phyloP scores from a whole-genome alignment of 2,329 filamentous ascomycete species.

The Tolypocladium paradoxum region DNA sequence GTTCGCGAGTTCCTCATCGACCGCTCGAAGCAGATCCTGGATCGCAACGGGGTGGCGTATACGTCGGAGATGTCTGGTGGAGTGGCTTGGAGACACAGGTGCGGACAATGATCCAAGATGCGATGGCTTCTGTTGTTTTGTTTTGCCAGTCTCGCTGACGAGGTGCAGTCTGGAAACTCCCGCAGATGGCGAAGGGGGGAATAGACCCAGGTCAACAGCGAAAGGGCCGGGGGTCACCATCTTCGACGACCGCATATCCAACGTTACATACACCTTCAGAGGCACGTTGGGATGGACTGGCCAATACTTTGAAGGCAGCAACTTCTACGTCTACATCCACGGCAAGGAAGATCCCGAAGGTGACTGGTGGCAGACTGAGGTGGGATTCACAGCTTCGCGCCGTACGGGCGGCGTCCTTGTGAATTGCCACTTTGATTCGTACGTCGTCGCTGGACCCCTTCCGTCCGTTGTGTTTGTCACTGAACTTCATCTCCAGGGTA shows the following conservation, averaged over 20 bases:
- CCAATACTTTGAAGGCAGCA: conserved; percentile 86
- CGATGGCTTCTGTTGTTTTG: neutral
- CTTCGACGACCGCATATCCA: conserved; percentile 70
- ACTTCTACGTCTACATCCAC: conserved; percentile 84
- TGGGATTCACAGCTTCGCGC: conserved; percentile 32
- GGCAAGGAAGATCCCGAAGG: conserved; percentile 64
- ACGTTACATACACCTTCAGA: conserved; percentile 51
- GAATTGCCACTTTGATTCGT: conserved; percentile 86
- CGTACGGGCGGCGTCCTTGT: conserved; percentile 72
- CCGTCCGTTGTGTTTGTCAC: neutral
- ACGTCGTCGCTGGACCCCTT: conserved; percentile 11
- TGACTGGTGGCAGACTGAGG: conserved; percentile 56
- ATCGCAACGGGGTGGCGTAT: conserved; percentile 44
- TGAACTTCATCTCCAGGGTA: conserved; percentile 43
- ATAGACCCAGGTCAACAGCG: neutral
- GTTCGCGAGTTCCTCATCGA: conserved; percentile 66
- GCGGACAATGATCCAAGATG: neutral
- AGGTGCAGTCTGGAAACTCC: neutral
- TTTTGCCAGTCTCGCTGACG: neutral
- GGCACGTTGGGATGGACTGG: conserved; percentile 22
- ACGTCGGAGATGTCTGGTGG: conserved; percentile 26
- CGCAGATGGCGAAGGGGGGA: neutral
- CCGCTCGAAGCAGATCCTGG: conserved; percentile 60
- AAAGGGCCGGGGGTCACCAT: conserved; percentile 41
- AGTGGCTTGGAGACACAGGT: conserved; percentile 16